Percentiles rank a stretch among this genome's conserved stretches.
Conservation (phyloP, 2,329 filamentous ascomycete species). For the Rugonectria rugulosa region DNA sequence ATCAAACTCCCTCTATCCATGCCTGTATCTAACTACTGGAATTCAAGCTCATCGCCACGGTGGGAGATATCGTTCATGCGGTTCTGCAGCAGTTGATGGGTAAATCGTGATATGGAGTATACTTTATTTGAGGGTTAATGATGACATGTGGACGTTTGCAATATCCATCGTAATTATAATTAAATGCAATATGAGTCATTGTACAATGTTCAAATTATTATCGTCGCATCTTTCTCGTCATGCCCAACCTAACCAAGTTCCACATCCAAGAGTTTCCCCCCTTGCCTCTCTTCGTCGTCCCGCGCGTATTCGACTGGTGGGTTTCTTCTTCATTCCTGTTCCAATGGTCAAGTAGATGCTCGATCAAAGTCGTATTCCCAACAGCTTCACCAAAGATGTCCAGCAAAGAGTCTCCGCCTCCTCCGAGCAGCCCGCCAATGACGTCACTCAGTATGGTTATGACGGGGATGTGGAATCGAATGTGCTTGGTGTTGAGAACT, state of each 20-base stretch:
- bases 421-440: constrained; percentile 44
- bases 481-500: constrained; percentile 49
- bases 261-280: too few relatives aligned
- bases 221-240: too few relatives aligned
- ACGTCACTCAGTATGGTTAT: constrained; percentile 49
- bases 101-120: constrained; percentile 24
- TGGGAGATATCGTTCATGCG: constrained; percentile 44
- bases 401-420: constrained; percentile 39
- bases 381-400: constrained; percentile 48
- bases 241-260: too few relatives aligned
- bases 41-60: constrained; percentile 42
- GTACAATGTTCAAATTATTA: too few relatives aligned
- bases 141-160: too few relatives aligned
- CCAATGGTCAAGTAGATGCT: constrained; percentile 47
- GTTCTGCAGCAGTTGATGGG: constrained; percentile 42
- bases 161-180: too few relatives aligned
- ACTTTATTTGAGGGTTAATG: neutral
- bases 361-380: constrained; percentile 50
- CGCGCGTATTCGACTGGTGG: too few relatives aligned
- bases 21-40: too few relatives aligned
- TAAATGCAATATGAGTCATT: too few relatives aligned
- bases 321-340: constrained; percentile 20
- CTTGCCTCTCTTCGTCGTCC: too few relatives aligned
- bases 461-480: constrained; percentile 48
- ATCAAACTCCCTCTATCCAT: accelerated